These are phyloP conservation scores for Alternaria ethzedia DNA, from an alignment of 2,329 filamentous ascomycete genomes.

Conservation along the genomic window DNA sequence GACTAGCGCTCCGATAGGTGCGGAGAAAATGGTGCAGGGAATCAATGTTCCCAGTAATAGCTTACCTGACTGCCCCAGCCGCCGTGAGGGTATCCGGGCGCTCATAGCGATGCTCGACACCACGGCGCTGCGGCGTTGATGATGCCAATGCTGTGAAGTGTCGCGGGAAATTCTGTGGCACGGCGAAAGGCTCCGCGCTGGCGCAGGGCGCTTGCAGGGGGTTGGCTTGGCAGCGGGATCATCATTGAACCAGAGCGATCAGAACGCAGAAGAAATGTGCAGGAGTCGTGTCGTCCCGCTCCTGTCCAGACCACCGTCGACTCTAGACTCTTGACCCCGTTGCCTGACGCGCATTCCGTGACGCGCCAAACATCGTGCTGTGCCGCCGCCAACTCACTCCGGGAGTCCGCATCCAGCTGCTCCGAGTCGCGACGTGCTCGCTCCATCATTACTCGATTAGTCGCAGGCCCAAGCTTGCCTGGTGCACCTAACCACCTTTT, in stretches of 20 bases:
- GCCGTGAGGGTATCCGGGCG: constrained; percentile 67
- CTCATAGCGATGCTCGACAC: constrained; percentile 61
- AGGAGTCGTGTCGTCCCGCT: constrained; percentile 12
- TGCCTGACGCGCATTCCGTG: background rate
- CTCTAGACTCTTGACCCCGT: background rate
- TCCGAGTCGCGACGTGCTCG: constrained; percentile 18
- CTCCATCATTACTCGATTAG: constrained; percentile 32
- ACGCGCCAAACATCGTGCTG: background rate
- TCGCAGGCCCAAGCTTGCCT: constrained; percentile 31
- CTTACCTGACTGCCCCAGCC: constrained; percentile 67
- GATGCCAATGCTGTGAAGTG: constrained; percentile 12
- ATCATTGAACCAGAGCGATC: constrained; percentile 17
- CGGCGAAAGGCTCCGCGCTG: constrained; percentile 6
- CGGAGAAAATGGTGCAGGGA: background rate
- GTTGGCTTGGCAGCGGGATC: constrained; percentile 20
- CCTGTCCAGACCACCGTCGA: background rate
- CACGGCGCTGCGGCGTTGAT: constrained; percentile 34
- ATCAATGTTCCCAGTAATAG: background rate
- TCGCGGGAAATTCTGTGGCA: constrained; percentile 23
- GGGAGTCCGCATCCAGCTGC: constrained; percentile 7
- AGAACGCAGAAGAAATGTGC: constrained; percentile 17
- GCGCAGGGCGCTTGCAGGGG: constrained; percentile 13
- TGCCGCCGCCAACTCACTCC: background rate
- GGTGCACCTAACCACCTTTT: constrained; percentile 30
- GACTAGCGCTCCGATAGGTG: background rate